Percentiles rank a stretch among this genome's conserved stretches.
Evolutionary conservation across 352 stramenopile genomes (phyloP).

Genomic region (Globisporangium polare): DNA sequence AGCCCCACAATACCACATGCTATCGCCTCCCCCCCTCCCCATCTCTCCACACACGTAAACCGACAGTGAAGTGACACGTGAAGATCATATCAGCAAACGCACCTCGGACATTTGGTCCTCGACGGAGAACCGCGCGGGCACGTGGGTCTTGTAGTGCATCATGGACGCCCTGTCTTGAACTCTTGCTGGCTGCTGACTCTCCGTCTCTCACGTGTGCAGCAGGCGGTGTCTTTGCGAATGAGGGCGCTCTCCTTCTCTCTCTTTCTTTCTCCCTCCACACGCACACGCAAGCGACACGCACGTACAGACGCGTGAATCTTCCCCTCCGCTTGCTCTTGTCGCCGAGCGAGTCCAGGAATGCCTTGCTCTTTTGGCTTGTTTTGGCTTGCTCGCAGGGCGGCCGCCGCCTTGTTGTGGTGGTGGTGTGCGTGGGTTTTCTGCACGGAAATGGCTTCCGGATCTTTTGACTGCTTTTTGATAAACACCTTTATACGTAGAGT

Average conservation of each 20-base stretch:
- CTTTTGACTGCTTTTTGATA: background rate
- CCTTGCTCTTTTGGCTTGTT: background rate
- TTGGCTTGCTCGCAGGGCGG: background rate
- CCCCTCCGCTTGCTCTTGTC: background rate
- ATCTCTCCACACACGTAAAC: background rate
- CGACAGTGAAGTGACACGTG: background rate
- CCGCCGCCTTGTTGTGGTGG: background rate
- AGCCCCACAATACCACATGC: too few relatives aligned
- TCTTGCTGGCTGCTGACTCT: background rate
- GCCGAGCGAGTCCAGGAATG: slow-evolving; percentile 5
- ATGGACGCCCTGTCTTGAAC: slow-evolving; percentile 3
- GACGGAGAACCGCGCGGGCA: slow-evolving; percentile 77
- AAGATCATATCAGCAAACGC: background rate
- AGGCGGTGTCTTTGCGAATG: slow-evolving; percentile 2
- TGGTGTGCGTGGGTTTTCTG: slow-evolving; percentile 2
- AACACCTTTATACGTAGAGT: background rate
- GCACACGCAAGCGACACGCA: background rate
- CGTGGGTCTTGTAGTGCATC: slow-evolving; percentile 89
- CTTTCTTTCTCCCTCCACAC: background rate
- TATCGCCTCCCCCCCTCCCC: too few relatives aligned
- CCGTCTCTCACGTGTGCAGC: background rate
- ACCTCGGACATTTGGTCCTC: slow-evolving; percentile 88
- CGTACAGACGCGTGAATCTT: background rate
- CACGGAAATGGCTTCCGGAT: background rate
- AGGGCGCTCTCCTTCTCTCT: background rate